Evolutionary conservation across 148 eudicot genomes (phyloP), one percentile per base, ranked within the genome.

Genomic region (Limonium bicolor): DNA sequence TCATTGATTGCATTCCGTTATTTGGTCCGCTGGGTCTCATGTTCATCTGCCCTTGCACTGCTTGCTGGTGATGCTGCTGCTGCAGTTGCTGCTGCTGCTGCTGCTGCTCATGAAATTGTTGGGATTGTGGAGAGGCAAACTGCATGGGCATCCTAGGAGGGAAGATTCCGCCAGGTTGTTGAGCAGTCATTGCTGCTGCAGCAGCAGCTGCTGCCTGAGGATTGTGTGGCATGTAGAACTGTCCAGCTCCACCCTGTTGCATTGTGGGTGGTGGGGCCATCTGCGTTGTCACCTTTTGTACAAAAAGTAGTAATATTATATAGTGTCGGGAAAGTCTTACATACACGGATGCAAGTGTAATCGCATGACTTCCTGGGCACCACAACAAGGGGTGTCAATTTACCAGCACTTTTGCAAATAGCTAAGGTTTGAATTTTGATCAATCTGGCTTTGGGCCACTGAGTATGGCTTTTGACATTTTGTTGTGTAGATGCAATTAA

Each of bases 191-290:
- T 46, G 71, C 80, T 22, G 74, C n/a, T n/a, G 74, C 73, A n/a
- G n/a, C n/a, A 73, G 68, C 68, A 43, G 71, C 80, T 22, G 74
- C 76, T 4, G 81, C 84, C 53, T 78, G 94, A 43, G 81, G 79
- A 44, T 66, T n/a, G n/a, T n/a, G 93, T 58, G 75, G 99, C 88
- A 81, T 73, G 58, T 68, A 90, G 53, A 68, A 78, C n/a, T n/a
- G n/a, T n/a, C n/a, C n/a, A n/a, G n/a, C n/a, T 24, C 74, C 93
- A 36, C 99, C 99, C 56, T 65, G 78, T 65, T 75, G 95, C 87
- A 81, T 78, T 33, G 72, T 67, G 27, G 95, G 99, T 57, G 80
- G 87, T 2, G 78, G 75, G 53, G 76, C 27, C 16, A 11, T 31
- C 7, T 28, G 19, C 0, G 30, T 20, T 6, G 48, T 20, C 79